phyloP scores from a whole-genome alignment of 1,139 yeast species.

The Candida labiduridarum region DNA sequence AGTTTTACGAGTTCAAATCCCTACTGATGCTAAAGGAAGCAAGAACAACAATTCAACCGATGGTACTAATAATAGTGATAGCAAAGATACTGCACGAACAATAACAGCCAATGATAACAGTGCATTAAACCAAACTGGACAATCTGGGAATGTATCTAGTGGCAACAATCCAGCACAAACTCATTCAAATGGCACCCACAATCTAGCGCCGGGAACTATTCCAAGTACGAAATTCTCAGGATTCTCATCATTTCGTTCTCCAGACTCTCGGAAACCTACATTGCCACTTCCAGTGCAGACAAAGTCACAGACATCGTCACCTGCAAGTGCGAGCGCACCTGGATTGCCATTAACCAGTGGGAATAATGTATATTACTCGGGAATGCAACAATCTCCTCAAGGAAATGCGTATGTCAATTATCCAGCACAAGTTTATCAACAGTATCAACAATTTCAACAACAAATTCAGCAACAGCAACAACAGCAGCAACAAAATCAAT shows the following conservation, averaged over 20 bases:
- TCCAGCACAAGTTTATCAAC: slow-evolving; percentile 21
- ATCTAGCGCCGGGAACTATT: slow-evolving; percentile 1
- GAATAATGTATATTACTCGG: slow-evolving; percentile 2
- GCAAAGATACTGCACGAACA: slow-evolving; percentile 25
- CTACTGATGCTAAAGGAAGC: slow-evolving; percentile 36
- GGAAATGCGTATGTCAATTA: slow-evolving; percentile 6
- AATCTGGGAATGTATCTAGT: slow-evolving; percentile 8
- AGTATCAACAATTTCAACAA: slow-evolving; percentile 15
- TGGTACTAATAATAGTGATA: slow-evolving; percentile 19
- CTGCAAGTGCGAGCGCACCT: slow-evolving; percentile 46
- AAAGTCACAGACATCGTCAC: slow-evolving; percentile 49
- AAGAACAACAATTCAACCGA: slow-evolving; percentile 28
- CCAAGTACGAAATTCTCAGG: slow-evolving; percentile 22
- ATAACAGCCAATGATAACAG: slow-evolving; percentile 41
- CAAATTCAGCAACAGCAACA: slow-evolving; percentile 7
- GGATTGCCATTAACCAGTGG: slow-evolving; percentile 25
- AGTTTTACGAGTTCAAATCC: slow-evolving; percentile 53
- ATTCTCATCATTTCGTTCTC: slow-evolving; percentile 38
- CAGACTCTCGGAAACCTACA: slow-evolving; percentile 40
- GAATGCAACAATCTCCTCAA: slow-evolving; percentile 10
- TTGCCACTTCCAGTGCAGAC: slow-evolving; percentile 43
- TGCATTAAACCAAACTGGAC: slow-evolving; percentile 4
- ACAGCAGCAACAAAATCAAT: slow-evolving; percentile 10
- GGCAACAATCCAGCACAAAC: slow-evolving; percentile 2
- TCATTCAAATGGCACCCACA: neutral